Percentiles rank a stretch among this genome's conserved stretches.
phyloP scores from a whole-genome alignment of 1,284 basidiomycete genomes.

The Serendipita sp. region DNA sequence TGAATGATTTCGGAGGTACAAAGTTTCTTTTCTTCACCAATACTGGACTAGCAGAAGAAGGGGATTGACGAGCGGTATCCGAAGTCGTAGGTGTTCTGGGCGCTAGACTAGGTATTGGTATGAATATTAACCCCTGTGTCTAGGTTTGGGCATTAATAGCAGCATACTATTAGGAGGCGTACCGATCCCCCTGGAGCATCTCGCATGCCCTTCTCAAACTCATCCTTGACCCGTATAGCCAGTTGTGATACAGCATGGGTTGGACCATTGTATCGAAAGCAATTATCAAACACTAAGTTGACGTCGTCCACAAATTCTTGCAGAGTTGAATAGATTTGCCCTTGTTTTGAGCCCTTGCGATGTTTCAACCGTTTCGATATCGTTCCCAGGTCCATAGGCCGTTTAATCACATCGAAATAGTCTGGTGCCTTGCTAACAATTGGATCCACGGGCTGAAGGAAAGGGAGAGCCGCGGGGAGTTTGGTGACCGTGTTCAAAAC shows the following conservation, averaged over 20 bases:
- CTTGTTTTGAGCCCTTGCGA: slow-evolving; percentile 65
- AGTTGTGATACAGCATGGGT: slow-evolving; percentile 69
- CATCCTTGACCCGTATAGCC: slow-evolving; percentile 69
- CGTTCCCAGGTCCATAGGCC: slow-evolving; percentile 89
- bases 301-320: slow-evolving; percentile 77
- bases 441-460: slow-evolving; percentile 83
- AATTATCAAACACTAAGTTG: slow-evolving; percentile 79
- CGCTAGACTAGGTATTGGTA: slow-evolving; percentile 29
- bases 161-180: slow-evolving; percentile 22
- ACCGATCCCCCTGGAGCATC: slow-evolving; percentile 56
- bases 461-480: slow-evolving; percentile 69
- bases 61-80: slow-evolving; percentile 29
- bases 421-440: slow-evolving; percentile 82
- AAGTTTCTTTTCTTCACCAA: slow-evolving; percentile 70
- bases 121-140: slow-evolving; percentile 13
- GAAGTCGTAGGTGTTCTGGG: slow-evolving; percentile 20
- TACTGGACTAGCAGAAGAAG: slow-evolving; percentile 20
- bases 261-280: slow-evolving; percentile 82
- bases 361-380: slow-evolving; percentile 76
- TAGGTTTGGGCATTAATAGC: slow-evolving; percentile 6
- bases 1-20: slow-evolving; percentile 83
- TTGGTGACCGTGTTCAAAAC: slow-evolving; percentile 78
- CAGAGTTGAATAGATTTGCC: slow-evolving; percentile 49
- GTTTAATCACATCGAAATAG: slow-evolving; percentile 75
- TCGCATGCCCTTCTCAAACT: slow-evolving; percentile 81